Percentiles rank a stretch among this genome's conserved stretches.
phyloP scores from a whole-genome alignment of 2,329 filamentous ascomycete species.

The Cucurbitaria berberidis region DNA sequence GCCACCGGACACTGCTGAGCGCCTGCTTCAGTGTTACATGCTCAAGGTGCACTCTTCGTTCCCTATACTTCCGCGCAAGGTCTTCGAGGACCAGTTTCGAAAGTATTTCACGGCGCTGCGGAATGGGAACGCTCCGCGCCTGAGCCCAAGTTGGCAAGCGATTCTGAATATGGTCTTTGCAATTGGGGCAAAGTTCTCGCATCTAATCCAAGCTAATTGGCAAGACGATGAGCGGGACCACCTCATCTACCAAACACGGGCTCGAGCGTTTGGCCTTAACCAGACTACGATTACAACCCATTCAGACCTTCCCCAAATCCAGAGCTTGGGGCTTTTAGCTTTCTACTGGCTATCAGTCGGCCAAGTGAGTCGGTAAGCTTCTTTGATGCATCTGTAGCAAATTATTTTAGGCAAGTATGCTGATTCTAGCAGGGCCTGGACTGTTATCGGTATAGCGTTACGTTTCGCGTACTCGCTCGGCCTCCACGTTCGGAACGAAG shows the following conservation, averaged over 20 bases:
- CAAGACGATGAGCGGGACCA: constrained; percentile 41
- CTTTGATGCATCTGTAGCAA: background rate
- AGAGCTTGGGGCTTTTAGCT: constrained; percentile 46
- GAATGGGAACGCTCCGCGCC: constrained; percentile 20
- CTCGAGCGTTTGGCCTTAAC: constrained; percentile 42
- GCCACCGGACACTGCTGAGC: constrained; percentile 36
- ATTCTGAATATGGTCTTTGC: constrained; percentile 53
- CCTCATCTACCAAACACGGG: constrained; percentile 49
- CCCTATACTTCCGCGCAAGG: constrained; percentile 44
- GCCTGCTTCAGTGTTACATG: constrained; percentile 47
- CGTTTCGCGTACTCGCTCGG: constrained; percentile 47
- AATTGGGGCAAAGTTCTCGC: constrained; percentile 50
- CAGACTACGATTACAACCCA: constrained; percentile 37
- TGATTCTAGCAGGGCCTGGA: constrained; percentile 46
- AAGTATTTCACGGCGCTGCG: constrained; percentile 38
- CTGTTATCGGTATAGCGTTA: constrained; percentile 46
- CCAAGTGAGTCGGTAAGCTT: constrained; percentile 50
- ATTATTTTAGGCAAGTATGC: background rate
- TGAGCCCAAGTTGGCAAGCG: constrained; percentile 45
- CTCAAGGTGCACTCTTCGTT: constrained; percentile 48
- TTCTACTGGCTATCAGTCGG: constrained; percentile 51
- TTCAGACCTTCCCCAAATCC: constrained; percentile 49
- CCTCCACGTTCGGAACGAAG: constrained; percentile 49
- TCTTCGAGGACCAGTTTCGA: constrained; percentile 44
- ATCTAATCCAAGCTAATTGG: constrained; percentile 39